phyloP scores from a whole-genome alignment of 345 rosid genomes.

The Turnera subulata region DNA sequence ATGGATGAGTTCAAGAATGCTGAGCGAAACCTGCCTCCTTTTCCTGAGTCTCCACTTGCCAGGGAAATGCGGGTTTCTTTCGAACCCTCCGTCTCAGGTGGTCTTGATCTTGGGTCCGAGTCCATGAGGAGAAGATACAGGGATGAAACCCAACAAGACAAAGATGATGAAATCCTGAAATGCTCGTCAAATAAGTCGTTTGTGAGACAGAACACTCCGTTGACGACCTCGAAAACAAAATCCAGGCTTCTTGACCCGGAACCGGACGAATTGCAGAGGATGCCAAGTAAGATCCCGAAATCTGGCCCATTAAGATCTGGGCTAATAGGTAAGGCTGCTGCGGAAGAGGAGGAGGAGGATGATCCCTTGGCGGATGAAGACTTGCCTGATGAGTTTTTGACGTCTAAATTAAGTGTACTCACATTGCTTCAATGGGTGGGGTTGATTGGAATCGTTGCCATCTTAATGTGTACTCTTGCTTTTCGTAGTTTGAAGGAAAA shows the following conservation, averaged over 20 bases:
- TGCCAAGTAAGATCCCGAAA: slow-evolving; percentile 33
- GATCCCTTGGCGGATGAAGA: slow-evolving; percentile 66
- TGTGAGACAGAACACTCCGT: slow-evolving; percentile 35
- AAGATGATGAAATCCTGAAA: slow-evolving; percentile 33
- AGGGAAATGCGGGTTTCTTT: slow-evolving; percentile 55
- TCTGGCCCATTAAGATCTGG: slow-evolving; percentile 62
- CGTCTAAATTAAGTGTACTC: slow-evolving; percentile 28
- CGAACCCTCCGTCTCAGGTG: slow-evolving; percentile 27
- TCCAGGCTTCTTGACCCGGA: slow-evolving; percentile 80
- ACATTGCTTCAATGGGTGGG: slow-evolving; percentile 68
- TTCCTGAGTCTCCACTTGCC: slow-evolving; percentile 20
- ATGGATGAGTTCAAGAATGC: slow-evolving; percentile 39
- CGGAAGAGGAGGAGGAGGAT: slow-evolving; percentile 65
- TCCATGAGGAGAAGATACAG: slow-evolving; percentile 28
- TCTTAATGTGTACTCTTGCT: slow-evolving; percentile 45
- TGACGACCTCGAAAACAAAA: slow-evolving; percentile 48
- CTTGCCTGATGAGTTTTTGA: slow-evolving; percentile 61
- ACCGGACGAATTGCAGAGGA: slow-evolving; percentile 34
- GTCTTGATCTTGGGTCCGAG: slow-evolving; percentile 2
- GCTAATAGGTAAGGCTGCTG: slow-evolving; percentile 18
- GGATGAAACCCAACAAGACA: slow-evolving; percentile 6
- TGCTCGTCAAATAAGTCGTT: slow-evolving; percentile 52
- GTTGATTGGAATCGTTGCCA: slow-evolving; percentile 47
- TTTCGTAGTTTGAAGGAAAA: slow-evolving; percentile 30
- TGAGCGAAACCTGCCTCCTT: neutral